Evolutionary conservation across 306 rosid species (phyloP).

Genomic region (Castanea sativa): DNA sequence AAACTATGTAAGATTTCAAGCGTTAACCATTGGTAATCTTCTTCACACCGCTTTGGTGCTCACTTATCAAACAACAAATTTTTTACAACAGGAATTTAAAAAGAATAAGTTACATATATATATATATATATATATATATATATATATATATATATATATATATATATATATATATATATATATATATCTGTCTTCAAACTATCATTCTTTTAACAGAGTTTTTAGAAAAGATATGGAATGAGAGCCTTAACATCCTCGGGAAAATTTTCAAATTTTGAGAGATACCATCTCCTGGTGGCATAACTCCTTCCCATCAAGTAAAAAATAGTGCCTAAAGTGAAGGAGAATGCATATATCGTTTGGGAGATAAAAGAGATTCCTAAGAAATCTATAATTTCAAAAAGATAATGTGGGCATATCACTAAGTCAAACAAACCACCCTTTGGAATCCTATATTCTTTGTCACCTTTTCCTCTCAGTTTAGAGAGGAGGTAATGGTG

Average conservation of each 20-base stretch:
- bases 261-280: conserved; percentile 74
- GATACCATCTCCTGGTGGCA: conserved; percentile 71
- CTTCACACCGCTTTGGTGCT: too few relatives aligned
- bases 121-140: too few relatives aligned
- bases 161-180: too few relatives aligned
- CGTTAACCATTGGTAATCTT: too few relatives aligned
- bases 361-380: conserved; percentile 44
- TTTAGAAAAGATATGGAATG: conserved; percentile 56
- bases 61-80: too few relatives aligned
- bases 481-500: conserved; percentile 72
- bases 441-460: conserved; percentile 68
- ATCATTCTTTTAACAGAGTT: neutral
- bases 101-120: neutral
- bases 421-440: conserved; percentile 74
- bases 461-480: conserved; percentile 55
- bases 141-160: too few relatives aligned
- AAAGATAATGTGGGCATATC: conserved; percentile 80
- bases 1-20: too few relatives aligned
- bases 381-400: conserved; percentile 51
- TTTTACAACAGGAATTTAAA: neutral
- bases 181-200: neutral
- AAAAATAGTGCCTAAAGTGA: conserved; percentile 42
- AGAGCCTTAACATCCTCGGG: conserved; percentile 63
- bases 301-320: conserved; percentile 72
- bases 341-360: conserved; percentile 44